These are phyloP conservation scores for Aspergillus ustus DNA, from an alignment of 2,329 filamentous ascomycete genomes.

Conservation along the genomic window DNA sequence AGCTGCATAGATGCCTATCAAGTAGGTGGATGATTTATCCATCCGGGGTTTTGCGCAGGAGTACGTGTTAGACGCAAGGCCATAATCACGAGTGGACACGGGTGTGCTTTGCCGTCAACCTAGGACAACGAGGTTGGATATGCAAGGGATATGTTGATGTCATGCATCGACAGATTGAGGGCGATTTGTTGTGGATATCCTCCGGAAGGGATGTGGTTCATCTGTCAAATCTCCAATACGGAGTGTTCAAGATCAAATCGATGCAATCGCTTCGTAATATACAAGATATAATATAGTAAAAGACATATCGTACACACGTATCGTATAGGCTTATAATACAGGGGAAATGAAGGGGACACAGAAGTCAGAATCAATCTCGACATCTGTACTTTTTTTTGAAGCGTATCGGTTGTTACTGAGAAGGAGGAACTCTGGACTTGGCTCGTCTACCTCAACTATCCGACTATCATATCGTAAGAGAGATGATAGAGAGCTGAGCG, in stretches of 20 bases:
- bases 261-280: neutral
- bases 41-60: neutral
- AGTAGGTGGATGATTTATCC: neutral
- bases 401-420: neutral
- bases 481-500: slow-evolving; percentile 6
- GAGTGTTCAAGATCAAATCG: neutral
- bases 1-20: neutral
- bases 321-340: neutral
- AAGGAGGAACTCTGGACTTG: slow-evolving; percentile 3
- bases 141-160: neutral
- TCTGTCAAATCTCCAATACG: too few relatives aligned
- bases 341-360: neutral
- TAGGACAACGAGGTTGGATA: neutral
- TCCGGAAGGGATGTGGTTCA: too few relatives aligned
- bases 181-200: neutral
- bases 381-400: neutral
- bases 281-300: neutral
- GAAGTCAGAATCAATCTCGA: neutral
- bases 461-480: neutral
- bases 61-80: neutral
- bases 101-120: neutral
- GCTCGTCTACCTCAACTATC: slow-evolving; percentile 10
- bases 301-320: neutral
- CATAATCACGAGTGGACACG: neutral
- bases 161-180: neutral